Evolutionary conservation across 352 stramenopile genomes (phyloP), one percentile per base, ranked within the genome.

Genomic region (Phytophthora europaea): DNA sequence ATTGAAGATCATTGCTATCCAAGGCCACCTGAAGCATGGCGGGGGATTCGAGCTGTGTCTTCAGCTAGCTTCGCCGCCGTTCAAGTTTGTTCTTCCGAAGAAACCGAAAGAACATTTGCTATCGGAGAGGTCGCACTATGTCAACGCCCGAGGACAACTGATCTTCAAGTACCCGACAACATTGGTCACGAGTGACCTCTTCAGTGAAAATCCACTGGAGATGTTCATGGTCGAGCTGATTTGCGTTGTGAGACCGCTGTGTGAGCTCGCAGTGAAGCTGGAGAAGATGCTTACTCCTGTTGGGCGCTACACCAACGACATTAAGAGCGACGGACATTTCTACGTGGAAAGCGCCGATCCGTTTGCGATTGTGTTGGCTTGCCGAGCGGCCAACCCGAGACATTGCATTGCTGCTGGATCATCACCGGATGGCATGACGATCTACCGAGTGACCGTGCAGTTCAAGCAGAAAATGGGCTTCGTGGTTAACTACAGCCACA

Each of bases 391-490:
- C 50, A 95, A 95, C 60, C 85, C 85, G 43, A 85, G 88, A 16
- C 81, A 86, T 59, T 88, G 81, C 33, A 89, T 95, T 62, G 87
- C 87, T 15, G 78, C 85, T 40, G 87, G 85, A 0, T 92, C 86
- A n/a, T 92, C 83, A 15, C 79, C 83, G 22, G 87, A 96, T 63
- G 88, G 86, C 16, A 82, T 89, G 65, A 84, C 92, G 28, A 94
- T 82, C 15, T 96, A 96, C 62, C 86, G 89, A 54, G 87, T 92
- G 45, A 91, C 76, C 51, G 91, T 96, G 59, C 87, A 96, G 70
- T 94, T 94, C 68, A 94, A 94, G 70, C 89, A 94, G 70, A 96
- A 94, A 78, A 94, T 94, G 84, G 86, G 87, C 0, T 94, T 96
- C 54, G 87, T 96, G 36, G 83, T 96, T 36, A 94, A 92, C 70